Base-by-base conservation (phyloP, 257 asterid species). In the Gentiana macrophylla region DNA sequence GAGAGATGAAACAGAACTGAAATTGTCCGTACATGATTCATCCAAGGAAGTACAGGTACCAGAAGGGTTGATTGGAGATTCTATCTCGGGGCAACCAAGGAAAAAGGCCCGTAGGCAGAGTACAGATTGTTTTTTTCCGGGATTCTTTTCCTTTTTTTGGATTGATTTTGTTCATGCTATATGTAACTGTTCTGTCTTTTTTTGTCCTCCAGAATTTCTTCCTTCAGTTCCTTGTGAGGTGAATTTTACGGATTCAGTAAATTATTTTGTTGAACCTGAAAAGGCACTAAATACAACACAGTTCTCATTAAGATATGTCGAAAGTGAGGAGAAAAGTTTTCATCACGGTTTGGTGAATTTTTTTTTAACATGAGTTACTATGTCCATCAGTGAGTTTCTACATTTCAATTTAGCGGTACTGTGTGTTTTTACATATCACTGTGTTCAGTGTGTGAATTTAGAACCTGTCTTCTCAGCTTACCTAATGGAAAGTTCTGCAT, bases 141-240 rank as follows among this genome's bases (percentile, higher is more conserved):
- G 50, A 11, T 62, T 5, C 52, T 35, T 37, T 55, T 55, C 41
- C 12, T n/a, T 36, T 8, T 5, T 7, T 41, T 5, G 9, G 10
- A 41, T 41, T 7, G 46, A 41, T 10, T 10, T 5, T 2, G 3
- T 2, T 5, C 46, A 7, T 41, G 46, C 46, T 41, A 5, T 1
- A 24, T 41, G 46, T 41, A 58, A 53, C 55, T 37, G 10, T 56
- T 56, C 32, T 15, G 24, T 46, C 2, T 55, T 13, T 37, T 24
- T 24, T 24, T 24, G 24, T 24, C 24, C 24, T 56, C 11, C 48
- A 12, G 36, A 37, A 49, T 92, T 60, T 70, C 62, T 60, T 43
- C 91, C n/a, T n/a, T n/a, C n/a, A n/a, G n/a, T n/a, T n/a, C n/a
- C 94, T 41, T 92, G 99, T 65, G 89, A 81, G 56, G 89, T 92